Base-by-base conservation (phyloP, 495 filamentous ascomycete genomes). In the Filosporella fistucella region DNA sequence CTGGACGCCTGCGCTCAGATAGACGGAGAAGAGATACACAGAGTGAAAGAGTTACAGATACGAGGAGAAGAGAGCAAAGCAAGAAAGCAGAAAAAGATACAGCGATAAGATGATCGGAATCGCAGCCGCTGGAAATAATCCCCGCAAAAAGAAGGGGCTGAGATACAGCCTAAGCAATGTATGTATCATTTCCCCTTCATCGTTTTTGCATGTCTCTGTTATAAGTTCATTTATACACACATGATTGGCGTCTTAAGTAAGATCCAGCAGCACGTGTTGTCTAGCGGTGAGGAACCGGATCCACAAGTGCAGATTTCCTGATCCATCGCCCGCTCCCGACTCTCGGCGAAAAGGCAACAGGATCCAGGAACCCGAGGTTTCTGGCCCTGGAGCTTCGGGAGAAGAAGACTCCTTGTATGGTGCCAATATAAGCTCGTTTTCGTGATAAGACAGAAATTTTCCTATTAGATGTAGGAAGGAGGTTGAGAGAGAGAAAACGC, bases 321-420 rank as follows among this genome's bases (percentile, higher is more conserved):
- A 20, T 23, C n/a, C 6, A 21, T 44, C 23, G 32, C 44, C 23
- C 26, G 22, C 11, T 22, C 30, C 44, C 44, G 44, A 47, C 22
- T 22, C 30, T 47, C 44, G 44, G 44, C 30, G 30, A 35, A 24
- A 26, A 14, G 44, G 44, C 20, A 21, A 8, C 32, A 21, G 29
- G 16, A 41, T 36, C 24, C 48, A 51, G 48, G 48, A 51, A 51
- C 48, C 48, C 48, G 48, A 51, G 48, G 48, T 51, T 29, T n/a
- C n/a, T n/a, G n/a, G n/a, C n/a, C n/a, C n/a, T n/a, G n/a, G n/a
- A n/a, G n/a, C n/a, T n/a, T n/a, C n/a, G n/a, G n/a, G n/a, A n/a
- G n/a, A n/a, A n/a, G n/a, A n/a, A n/a, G n/a, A n/a, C n/a, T n/a
- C n/a, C n/a, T n/a, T n/a, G n/a, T n/a, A n/a, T n/a, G n/a, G n/a